Conservation (phyloP, 108 stramenopile species). For the Tribonema minus region DNA sequence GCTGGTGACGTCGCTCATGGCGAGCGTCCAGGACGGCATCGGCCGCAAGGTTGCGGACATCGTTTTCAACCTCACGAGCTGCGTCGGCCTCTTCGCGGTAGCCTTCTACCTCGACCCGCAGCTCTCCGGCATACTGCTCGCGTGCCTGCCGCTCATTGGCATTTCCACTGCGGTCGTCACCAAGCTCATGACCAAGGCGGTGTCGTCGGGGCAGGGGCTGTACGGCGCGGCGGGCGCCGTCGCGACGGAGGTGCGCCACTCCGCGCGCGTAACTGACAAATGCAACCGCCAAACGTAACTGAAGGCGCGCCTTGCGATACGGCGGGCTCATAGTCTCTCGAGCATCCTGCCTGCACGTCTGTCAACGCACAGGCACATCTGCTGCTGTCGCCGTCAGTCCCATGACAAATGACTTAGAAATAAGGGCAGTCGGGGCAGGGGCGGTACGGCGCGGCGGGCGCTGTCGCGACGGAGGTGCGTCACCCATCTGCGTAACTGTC, state of each 20-base stretch:
- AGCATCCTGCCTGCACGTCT: conserved; percentile 46
- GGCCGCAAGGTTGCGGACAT: conserved; percentile 50
- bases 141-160: conserved; percentile 45
- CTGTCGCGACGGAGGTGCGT: conserved; percentile 46
- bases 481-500: too few species aligned
- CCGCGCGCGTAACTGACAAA: too few species aligned
- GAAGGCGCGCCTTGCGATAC: too few species aligned
- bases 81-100: conserved; percentile 8
- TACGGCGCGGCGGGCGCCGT: conserved; percentile 51
- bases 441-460: conserved; percentile 48
- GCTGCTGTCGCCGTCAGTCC: conserved; percentile 29
- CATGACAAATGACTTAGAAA: conserved; percentile 40
- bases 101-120: conserved; percentile 40
- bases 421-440: conserved; percentile 21
- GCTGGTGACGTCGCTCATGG: conserved; percentile 47
- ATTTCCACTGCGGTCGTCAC: conserved; percentile 30
- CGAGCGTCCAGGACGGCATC: conserved; percentile 52
- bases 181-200: conserved; percentile 41
- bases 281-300: too few species aligned
- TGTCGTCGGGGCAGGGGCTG: conserved; percentile 17
- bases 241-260: conserved; percentile 44
- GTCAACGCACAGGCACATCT: conserved; percentile 39
- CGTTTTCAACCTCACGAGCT: conserved; percentile 31
- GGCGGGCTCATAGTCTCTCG: too few species aligned
- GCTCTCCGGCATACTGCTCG: conserved; percentile 44